Conservation (phyloP, 2,329 filamentous ascomycete species). For the Xylaria sp. region DNA sequence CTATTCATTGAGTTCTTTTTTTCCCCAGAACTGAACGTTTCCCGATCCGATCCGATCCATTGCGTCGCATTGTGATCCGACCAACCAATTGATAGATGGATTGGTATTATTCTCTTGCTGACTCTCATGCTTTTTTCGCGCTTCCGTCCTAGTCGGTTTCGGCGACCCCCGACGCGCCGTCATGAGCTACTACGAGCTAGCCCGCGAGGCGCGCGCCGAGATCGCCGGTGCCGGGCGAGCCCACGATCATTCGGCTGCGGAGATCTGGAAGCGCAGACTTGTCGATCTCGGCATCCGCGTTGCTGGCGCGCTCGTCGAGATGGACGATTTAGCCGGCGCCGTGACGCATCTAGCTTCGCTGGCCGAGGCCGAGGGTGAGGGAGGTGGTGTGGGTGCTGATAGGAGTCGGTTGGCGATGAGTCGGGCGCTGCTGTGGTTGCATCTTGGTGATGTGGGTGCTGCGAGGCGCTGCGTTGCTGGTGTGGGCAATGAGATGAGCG, state of each 20-base stretch:
- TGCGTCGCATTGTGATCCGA: too few species aligned
- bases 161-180: slow-evolving; percentile 85
- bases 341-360: slow-evolving; percentile 76
- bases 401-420: slow-evolving; percentile 59
- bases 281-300: slow-evolving; percentile 78
- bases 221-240: slow-evolving; percentile 60
- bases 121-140: not conserved
- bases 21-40: too few species aligned
- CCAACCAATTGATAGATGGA: too few species aligned
- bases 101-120: not conserved
- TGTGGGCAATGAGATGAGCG: slow-evolving; percentile 44
- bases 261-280: slow-evolving; percentile 78
- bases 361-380: slow-evolving; percentile 48
- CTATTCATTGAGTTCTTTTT: not conserved
- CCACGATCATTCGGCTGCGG: slow-evolving; percentile 65
- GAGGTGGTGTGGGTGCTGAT: slow-evolving; percentile 47
- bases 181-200: slow-evolving; percentile 91
- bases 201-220: slow-evolving; percentile 76
- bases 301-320: slow-evolving; percentile 77
- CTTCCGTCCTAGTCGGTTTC: slow-evolving; percentile 68
- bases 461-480: slow-evolving; percentile 66
- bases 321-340: slow-evolving; percentile 88
- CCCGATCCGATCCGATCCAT: too few species aligned
- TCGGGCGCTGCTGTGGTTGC: slow-evolving; percentile 77
- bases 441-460: slow-evolving; percentile 79